Evolutionary conservation across 495 filamentous ascomycete species (phyloP), one percentile per base, ranked within the genome.

Genomic region (Hamigera avellanea): DNA sequence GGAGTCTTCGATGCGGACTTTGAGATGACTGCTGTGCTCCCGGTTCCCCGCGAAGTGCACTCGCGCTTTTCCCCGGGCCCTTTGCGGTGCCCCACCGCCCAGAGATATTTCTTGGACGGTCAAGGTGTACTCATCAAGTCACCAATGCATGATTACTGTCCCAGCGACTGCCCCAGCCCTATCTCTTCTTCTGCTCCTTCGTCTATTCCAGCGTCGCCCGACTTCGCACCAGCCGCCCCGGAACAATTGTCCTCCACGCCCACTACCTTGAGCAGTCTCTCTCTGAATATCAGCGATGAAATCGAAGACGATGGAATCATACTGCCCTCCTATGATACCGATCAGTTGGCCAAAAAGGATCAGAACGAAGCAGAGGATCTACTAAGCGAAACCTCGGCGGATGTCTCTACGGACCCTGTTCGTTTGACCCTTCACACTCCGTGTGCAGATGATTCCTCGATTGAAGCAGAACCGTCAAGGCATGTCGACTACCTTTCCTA

Each of bases 401-500:
- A 54, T 8, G 43, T 41, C 29, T 39, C 39, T 3, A 36, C 43
- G 5, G 21, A 23, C 21, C 5, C 9, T 7, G 34, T 51, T 13
- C 35, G 32, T 17, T 45, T 43, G 41, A 36, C 34, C 2, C 36
- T 40, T 15, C 53, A 49, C 12, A 42, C 48, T 18, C 52, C 63
- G 6, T 80, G 83, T 12, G 81, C 83, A 31, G 91, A 98, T 50
- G 91, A 96, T 56, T 82, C 75, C 12, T 79, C 81, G 16, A 66
- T 95, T 17, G 69, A 76, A 40, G 67, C 66, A 15, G 79, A 86
- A 46, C 91, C 91, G 16, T 87, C 85, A 9, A 68, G 84, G 21
- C 91, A 96, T 62, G 91, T 96, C 25, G 91, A 98, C 59, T 98
- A 98, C 53, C 70, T 98, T 4, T 93, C 89, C 23, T 83, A 98